Conservation (phyloP, 768 basidiomycete species). For the Boletus sp. region DNA sequence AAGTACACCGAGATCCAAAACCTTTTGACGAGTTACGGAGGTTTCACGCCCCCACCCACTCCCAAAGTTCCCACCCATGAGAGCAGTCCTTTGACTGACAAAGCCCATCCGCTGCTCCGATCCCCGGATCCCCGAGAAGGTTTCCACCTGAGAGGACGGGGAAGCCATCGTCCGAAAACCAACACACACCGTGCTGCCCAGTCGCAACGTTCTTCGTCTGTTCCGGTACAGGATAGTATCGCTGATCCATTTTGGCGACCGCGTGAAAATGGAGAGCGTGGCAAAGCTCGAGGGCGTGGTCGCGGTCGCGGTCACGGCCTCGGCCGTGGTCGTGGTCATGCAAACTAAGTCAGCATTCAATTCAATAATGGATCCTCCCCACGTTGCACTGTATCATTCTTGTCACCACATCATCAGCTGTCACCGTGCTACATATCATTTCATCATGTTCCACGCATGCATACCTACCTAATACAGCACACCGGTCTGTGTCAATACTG, state of each 20-base stretch:
- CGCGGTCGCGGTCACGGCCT: conserved; percentile 40
- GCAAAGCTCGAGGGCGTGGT: conserved; percentile 38
- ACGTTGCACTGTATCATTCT: conserved; percentile 20
- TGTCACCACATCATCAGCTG: conserved; percentile 17
- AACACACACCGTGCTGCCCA: not conserved
- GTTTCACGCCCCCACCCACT: conserved; percentile 46
- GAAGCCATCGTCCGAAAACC: conserved; percentile 6
- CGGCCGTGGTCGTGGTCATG: conserved; percentile 36
- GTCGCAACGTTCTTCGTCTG: not conserved
- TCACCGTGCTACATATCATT: conserved; percentile 19
- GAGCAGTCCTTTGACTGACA: conserved; percentile 11
- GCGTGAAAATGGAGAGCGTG: conserved; percentile 31
- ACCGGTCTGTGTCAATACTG: conserved; percentile 10
- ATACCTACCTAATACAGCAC: conserved; percentile 20
- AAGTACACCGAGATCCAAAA: conserved; percentile 50
- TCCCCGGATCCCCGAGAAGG: conserved; percentile 1
- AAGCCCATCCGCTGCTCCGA: conserved; percentile 12
- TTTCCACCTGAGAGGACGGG: conserved; percentile 10
- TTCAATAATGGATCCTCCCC: conserved; percentile 3
- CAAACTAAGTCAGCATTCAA: conserved; percentile 19
- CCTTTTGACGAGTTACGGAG: conserved; percentile 49
- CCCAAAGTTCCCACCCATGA: conserved; percentile 16
- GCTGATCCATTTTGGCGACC: conserved; percentile 7
- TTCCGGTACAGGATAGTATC: conserved; percentile 11
- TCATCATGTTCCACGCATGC: conserved; percentile 21